Conservation (phyloP, 176 grass and related monocot species). For the Poa pratensis region DNA sequence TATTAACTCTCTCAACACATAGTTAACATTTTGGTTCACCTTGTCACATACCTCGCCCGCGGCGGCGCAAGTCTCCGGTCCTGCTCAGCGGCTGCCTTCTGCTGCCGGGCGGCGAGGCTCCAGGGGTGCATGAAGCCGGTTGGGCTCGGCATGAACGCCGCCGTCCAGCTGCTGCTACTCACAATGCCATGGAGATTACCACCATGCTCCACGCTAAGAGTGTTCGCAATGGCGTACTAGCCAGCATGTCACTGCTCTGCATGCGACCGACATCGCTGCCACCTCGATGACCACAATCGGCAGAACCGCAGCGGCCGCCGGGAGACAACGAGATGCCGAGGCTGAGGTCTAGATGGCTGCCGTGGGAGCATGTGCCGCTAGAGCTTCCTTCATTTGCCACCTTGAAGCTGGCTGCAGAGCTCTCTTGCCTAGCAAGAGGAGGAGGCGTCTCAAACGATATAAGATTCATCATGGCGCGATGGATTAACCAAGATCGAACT, state of each 20-base stretch:
- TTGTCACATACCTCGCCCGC: slow-evolving; percentile 2
- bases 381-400: slow-evolving; percentile 35
- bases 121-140: slow-evolving; percentile 77
- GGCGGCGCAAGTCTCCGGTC: slow-evolving; percentile 18
- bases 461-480: slow-evolving; percentile 52
- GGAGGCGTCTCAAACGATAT: slow-evolving; percentile 58
- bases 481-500: slow-evolving; percentile 10
- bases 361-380: slow-evolving; percentile 25
- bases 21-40: slow-evolving; percentile 39
- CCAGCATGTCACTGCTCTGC: background rate
- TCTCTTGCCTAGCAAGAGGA: slow-evolving; percentile 39
- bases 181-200: background rate
- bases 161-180: background rate
- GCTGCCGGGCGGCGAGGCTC: slow-evolving; percentile 92
- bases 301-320: background rate
- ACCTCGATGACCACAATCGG: background rate
- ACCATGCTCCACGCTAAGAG: background rate
- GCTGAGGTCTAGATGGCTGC: slow-evolving; percentile 71
- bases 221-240: background rate
- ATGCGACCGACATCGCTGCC: background rate
- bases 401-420: background rate
- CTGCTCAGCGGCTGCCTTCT: slow-evolving; percentile 88
- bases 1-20: background rate
- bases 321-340: slow-evolving; percentile 70
- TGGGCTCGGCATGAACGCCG: slow-evolving; percentile 55